phyloP scores from a whole-genome alignment of 2,329 filamentous ascomycete genomes.

The Pseudonectria buxi region DNA sequence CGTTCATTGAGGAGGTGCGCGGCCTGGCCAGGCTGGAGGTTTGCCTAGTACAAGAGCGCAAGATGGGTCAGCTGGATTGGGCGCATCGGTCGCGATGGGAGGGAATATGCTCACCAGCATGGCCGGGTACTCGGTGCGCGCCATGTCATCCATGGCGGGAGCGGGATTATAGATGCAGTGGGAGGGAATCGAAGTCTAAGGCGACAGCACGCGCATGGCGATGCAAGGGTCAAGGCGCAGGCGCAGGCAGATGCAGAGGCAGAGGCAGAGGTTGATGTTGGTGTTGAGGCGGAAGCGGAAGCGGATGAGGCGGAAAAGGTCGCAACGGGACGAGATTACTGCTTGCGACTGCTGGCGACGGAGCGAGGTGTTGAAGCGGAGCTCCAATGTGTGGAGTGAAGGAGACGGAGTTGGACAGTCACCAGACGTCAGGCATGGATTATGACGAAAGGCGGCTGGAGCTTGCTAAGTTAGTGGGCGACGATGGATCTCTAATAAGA shows the following conservation, averaged over 20 bases:
- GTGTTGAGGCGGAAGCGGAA: constrained; percentile 1
- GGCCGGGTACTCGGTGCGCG: constrained; percentile 84
- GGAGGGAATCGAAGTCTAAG: background rate
- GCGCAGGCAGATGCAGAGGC: background rate
- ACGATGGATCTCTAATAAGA: no score
- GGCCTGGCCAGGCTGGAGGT: constrained; percentile 75
- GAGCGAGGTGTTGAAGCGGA: background rate
- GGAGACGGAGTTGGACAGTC: no score
- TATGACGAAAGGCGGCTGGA: no score
- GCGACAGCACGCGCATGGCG: constrained; percentile 7
- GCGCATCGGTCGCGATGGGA: background rate
- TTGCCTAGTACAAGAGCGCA: constrained; percentile 48
- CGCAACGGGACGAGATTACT: background rate
- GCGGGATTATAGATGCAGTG: background rate
- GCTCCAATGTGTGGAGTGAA: background rate
- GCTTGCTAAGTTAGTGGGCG: no score
- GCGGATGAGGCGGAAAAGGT: background rate
- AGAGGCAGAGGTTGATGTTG: constrained; percentile 4
- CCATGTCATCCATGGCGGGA: constrained; percentile 65
- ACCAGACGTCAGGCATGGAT: no score
- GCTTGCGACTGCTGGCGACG: background rate
- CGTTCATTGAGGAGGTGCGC: constrained; percentile 78
- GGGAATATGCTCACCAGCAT: constrained; percentile 67
- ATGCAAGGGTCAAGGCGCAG: constrained; percentile 5
- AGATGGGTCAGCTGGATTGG: constrained; percentile 9